A percentile compares a stretch with the other conserved stretches of the same genome.
phyloP scores from a whole-genome alignment of 2,329 filamentous ascomycete species.

The Taxawa tesnikishii region DNA sequence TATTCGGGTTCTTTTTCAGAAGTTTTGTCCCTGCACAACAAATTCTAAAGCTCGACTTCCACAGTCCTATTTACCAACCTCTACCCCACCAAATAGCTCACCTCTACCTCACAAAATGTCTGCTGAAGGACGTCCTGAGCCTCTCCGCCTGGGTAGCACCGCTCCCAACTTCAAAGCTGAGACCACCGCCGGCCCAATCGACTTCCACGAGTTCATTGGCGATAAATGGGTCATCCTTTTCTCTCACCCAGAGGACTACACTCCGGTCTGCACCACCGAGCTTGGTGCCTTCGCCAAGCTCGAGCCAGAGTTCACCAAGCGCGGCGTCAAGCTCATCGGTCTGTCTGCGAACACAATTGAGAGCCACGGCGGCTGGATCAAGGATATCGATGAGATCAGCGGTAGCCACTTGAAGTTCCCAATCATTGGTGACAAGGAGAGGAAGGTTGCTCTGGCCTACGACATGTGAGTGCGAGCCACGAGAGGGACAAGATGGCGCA shows the following conservation, averaged over 20 bases:
- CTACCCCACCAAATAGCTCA: no score
- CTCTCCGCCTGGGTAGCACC: constrained; percentile 52
- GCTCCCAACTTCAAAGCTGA: constrained; percentile 60
- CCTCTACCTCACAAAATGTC: no score
- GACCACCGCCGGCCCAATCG: constrained; percentile 50
- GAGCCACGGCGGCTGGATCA: constrained; percentile 39
- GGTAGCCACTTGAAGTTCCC: constrained; percentile 36
- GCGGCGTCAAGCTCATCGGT: constrained; percentile 50
- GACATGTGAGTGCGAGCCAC: constrained; percentile 34
- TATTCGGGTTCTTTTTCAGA: no score
- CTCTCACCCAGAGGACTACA: constrained; percentile 55
- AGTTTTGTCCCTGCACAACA: no score
- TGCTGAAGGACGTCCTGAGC: no score
- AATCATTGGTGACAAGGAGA: constrained; percentile 41
- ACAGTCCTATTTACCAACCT: no score
- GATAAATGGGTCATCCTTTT: constrained; percentile 60
- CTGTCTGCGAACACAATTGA: constrained; percentile 39
- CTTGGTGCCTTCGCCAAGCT: constrained; percentile 52
- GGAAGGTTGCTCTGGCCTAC: constrained; percentile 38
- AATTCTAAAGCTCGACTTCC: no score
- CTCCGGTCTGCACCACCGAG: constrained; percentile 50
- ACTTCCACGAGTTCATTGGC: constrained; percentile 62
- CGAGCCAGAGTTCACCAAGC: constrained; percentile 51
- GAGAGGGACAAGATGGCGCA: not conserved
- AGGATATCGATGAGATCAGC: constrained; percentile 40